Evolutionary conservation across 257 asterid species (phyloP), one percentile per base, ranked within the genome.

Genomic region (Cruciata laevipes): DNA sequence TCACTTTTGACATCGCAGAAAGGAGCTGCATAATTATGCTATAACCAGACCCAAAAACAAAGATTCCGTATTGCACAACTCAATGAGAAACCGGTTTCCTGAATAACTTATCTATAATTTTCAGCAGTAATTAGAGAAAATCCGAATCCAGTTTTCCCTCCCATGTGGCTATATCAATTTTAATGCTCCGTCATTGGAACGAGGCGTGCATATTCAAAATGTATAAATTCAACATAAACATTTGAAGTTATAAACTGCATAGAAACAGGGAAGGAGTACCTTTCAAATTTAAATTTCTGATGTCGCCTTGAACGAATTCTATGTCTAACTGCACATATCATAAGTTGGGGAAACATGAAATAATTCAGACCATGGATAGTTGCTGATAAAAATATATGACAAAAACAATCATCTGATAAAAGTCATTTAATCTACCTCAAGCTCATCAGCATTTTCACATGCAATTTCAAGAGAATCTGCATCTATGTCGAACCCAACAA

Each of bases 381-480:
- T 27, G 33, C 59, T 24, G 27, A 25, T 37, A 25, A 18, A 12
- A 64, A 40, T 7, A 7, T 23, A 12, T 3, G 38, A n/a, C 52
- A 40, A 71, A 27, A 21, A 14, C 7, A 55, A 61, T 49, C 35
- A 61, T n/a, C 16, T 18, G 23, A 42, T 42, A 13, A 70, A 70
- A 31, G 7, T 18, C 23, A 52, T 52, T 21, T 53, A 17, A 23
- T 52, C 32, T 35, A 91, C 98, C 84, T 93, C 97, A 25, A 93
- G 86, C 51, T 88, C 95, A 20, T 85, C 88, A 7, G 96, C 96
- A 74, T 90, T 94, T 51, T 81, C 79, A 47, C 82, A 74, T 17
- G 97, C 99, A 79, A 90, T 94, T 78, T 94, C 93, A 65, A 94
- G 93, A 63, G 97, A 88, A 44, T 88, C 95, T 1, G 83, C 67